Base-by-base conservation (phyloP, 2,329 filamentous ascomycete genomes). In the Emmonsiellopsis sp. region DNA sequence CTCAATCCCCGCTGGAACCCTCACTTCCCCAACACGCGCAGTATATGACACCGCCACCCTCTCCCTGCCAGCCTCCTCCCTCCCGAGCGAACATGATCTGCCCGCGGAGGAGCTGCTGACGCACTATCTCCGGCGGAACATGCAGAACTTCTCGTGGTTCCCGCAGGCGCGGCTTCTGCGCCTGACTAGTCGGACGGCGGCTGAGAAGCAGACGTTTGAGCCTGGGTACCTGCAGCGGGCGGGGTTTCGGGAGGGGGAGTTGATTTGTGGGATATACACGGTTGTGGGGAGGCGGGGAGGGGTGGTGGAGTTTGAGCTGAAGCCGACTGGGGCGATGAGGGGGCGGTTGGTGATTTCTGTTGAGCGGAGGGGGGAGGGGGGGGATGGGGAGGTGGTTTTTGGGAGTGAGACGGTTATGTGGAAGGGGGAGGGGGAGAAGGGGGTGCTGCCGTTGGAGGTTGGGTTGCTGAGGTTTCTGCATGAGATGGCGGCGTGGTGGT, bases 401-500 rank as follows among this genome's bases (percentile, higher is more conserved):
- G 21, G 21, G 21, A 27, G 21, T 27, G 21, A 27, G 21, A 27
- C 21, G 21, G 21, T 27, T 1, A 27, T 27, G 21, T 27, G 21
- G 21, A 27, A 27, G 21, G 21, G 21, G 21, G 21, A 3, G 21
- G 21, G 21, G 21, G 21, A 27, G 21, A 27, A 5, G 21, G 21
- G 21, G 21, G 21, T 27, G 21, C 3, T 27, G 21, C 21, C 21
- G 21, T 27, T 69, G 47, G 67, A 70, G 52, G 62, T 56, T 13
- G 54, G 54, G 10, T n/a, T 61, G 31, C 10, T 63, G n/a, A 58
- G 57, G 8, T 68, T 61, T 51, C 53, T 69, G 53, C 66, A 70
- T 55, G 66, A 70, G 51, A 58, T 63, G 34, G 62, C 64, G 17
- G 51, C 65, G 32, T 70, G 67, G 68, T 69, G 66, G 66, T 58